These are phyloP conservation scores for Suhomyces taliae DNA, from an alignment of 1,139 yeast genomes.

Conservation along the genomic window DNA sequence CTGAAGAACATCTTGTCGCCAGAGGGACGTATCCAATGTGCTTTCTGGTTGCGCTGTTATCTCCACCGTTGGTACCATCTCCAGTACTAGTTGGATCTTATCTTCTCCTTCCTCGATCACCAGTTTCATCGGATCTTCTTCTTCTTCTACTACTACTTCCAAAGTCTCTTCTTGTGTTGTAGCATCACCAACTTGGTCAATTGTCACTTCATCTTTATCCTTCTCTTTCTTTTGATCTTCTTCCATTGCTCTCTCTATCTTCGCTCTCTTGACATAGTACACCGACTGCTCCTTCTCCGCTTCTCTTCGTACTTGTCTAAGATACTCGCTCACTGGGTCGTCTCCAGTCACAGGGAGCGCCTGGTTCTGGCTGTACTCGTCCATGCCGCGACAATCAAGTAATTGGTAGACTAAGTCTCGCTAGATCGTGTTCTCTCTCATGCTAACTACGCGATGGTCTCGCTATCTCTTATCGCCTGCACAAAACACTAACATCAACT, in stretches of 20 bases:
- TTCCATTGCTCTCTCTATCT: neutral
- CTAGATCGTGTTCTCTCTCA: slow-evolving; percentile 4
- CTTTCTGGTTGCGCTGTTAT: neutral
- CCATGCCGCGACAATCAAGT: neutral
- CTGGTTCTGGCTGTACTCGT: slow-evolving; percentile 24
- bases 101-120: slow-evolving; percentile 7
- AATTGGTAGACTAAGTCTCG: neutral
- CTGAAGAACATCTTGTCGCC: slow-evolving; percentile 2
- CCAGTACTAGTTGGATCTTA: neutral
- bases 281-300: slow-evolving; percentile 27
- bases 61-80: neutral
- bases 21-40: neutral
- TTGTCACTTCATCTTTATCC: neutral
- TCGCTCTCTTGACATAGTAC: slow-evolving; percentile 13
- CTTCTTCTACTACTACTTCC: neutral
- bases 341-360: slow-evolving; percentile 23
- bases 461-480: slow-evolving; percentile 4
- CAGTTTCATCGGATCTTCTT: slow-evolving; percentile 6
- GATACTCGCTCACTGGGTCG: slow-evolving; percentile 25
- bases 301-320: slow-evolving; percentile 31
- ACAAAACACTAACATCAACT: neutral
- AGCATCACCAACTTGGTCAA: too few species aligned
- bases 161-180: too few species aligned
- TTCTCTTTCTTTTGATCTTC: slow-evolving; percentile 4
- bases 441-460: neutral